Evolutionary conservation across 1,139 yeast species (phyloP).

Genomic region (Debaryomycetaceae sp.): DNA sequence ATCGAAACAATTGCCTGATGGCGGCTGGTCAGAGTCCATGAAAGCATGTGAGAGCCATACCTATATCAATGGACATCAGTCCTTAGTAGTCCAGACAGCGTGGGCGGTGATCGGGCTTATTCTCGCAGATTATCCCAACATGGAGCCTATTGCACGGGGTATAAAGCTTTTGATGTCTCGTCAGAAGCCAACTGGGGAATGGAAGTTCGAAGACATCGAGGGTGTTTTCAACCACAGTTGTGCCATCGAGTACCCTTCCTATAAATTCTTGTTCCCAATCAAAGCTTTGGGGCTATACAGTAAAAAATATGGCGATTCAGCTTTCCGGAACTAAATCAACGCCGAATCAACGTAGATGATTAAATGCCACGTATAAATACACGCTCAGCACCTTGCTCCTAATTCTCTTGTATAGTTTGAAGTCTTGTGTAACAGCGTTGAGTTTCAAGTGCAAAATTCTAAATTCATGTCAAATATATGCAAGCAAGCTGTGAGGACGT

Average conservation of each 20-base stretch:
- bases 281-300: constrained; percentile 85
- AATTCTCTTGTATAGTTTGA: no score
- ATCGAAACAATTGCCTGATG: constrained; percentile 74
- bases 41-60: constrained; percentile 78
- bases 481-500: no score
- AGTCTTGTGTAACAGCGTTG: no score
- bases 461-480: no score
- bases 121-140: constrained; percentile 77
- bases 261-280: constrained; percentile 84
- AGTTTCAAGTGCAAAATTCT: no score
- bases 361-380: no score
- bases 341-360: background rate
- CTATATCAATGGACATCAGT: constrained; percentile 57
- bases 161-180: constrained; percentile 60
- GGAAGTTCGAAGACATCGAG: constrained; percentile 81
- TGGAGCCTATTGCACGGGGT: constrained; percentile 60
- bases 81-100: constrained; percentile 85
- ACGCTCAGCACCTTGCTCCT: no score
- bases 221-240: constrained; percentile 93
- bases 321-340: constrained; percentile 5
- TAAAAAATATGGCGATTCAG: constrained; percentile 26
- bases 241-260: constrained; percentile 95
- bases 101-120: constrained; percentile 88
- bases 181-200: constrained; percentile 78
- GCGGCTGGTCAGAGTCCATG: constrained; percentile 97